Evolutionary conservation across 164 flowering plant genomes (phyloP).

Genomic region (Chimonanthus salicifolius): DNA sequence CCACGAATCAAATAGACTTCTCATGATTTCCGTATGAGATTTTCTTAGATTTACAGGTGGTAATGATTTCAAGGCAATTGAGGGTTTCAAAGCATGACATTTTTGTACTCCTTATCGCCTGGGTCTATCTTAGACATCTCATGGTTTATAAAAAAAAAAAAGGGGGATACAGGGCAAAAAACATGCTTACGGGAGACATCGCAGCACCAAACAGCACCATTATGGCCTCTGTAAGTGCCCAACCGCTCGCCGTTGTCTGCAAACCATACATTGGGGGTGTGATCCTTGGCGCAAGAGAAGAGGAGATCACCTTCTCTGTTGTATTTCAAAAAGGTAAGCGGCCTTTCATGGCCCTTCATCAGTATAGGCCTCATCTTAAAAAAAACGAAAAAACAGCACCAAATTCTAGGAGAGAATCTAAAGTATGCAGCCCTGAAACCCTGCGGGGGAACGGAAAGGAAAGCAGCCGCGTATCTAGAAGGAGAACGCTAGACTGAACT

Average conservation of each 20-base stretch:
- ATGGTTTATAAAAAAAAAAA: too few species aligned
- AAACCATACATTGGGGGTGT: constrained; percentile 85
- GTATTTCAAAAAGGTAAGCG: constrained; percentile 76
- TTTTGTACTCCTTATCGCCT: too few species aligned
- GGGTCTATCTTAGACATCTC: too few species aligned
- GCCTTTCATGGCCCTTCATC: constrained; percentile 98
- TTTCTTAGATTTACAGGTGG: too few species aligned
- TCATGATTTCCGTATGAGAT: too few species aligned
- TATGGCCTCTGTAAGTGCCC: constrained; percentile 85
- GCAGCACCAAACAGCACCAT: constrained; percentile 95
- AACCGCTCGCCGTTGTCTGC: constrained; percentile 90
- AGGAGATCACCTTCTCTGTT: constrained; percentile 88
- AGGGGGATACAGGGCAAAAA: background rate
- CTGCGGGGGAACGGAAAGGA: too few species aligned
- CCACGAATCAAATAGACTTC: too few species aligned
- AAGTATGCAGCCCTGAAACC: too few species aligned
- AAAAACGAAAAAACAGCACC: too few species aligned
- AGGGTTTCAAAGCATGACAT: background rate
- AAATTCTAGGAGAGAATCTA: too few species aligned
- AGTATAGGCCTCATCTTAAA: constrained; percentile 73
- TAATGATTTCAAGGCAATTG: background rate
- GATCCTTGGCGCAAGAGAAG: constrained; percentile 91
- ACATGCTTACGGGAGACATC: constrained; percentile 58
- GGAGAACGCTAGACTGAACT: too few species aligned
- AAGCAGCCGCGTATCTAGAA: too few species aligned